Conservation (phyloP, 371 early-diverging fungal genomes). For the Haplosporangium sp. region DNA sequence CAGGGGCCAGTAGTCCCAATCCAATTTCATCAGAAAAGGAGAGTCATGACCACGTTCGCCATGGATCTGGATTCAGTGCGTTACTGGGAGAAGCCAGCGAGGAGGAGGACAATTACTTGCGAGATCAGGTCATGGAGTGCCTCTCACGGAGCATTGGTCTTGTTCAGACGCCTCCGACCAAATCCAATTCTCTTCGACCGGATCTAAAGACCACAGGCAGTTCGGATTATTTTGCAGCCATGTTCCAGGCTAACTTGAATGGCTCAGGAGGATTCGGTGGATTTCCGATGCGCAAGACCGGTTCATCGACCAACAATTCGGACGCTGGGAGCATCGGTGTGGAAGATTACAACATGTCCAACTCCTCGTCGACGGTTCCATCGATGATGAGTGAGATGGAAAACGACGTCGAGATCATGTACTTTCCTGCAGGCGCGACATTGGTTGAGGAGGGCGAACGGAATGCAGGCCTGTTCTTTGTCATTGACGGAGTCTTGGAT, state of each 20-base stretch:
- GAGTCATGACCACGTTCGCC: constrained; percentile 39
- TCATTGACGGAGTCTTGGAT: constrained; percentile 90
- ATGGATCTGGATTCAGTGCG: constrained; percentile 52
- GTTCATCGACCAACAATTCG: constrained; percentile 32
- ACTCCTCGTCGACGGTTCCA: constrained; percentile 57
- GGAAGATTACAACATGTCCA: constrained; percentile 55
- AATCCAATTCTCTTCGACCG: constrained; percentile 20
- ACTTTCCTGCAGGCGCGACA: constrained; percentile 76
- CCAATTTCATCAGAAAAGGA: constrained; percentile 24
- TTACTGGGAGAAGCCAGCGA: constrained; percentile 61
- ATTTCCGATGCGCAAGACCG: constrained; percentile 30
- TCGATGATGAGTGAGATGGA: constrained; percentile 60
- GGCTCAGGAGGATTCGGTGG: constrained; percentile 23
- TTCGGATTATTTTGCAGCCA: constrained; percentile 47
- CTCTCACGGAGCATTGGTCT: constrained; percentile 71
- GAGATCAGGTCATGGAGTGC: constrained; percentile 74
- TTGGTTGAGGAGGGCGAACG: constrained; percentile 89
- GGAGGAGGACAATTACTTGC: constrained; percentile 72
- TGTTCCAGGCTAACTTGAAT: constrained; percentile 42
- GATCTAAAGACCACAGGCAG: constrained; percentile 39
- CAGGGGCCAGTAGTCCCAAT: constrained; percentile 14
- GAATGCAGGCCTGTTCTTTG: constrained; percentile 89
- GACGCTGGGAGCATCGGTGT: constrained; percentile 36
- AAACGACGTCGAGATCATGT: constrained; percentile 76
- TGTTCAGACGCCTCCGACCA: constrained; percentile 42